Evolutionary conservation across 140 eudicot genomes (phyloP).

Genomic region (Eryngium alpinum): DNA sequence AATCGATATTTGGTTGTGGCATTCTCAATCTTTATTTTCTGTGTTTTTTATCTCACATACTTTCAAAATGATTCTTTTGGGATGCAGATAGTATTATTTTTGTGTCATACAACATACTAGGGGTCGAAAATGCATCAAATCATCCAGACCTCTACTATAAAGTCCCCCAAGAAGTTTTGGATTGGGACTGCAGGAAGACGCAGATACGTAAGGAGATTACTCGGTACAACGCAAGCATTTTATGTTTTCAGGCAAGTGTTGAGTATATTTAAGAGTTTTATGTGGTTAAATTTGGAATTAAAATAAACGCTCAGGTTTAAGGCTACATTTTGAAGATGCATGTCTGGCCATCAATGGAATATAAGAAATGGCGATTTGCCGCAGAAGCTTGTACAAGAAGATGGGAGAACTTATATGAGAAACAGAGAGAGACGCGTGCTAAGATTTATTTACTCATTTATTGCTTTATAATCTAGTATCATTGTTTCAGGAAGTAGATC

Average conservation of each 20-base stretch:
- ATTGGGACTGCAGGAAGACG: slow-evolving; percentile 58
- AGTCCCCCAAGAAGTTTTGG: slow-evolving; percentile 42
- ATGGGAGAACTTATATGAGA: background rate
- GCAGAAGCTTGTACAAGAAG: background rate
- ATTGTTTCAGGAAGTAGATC: slow-evolving; percentile 74
- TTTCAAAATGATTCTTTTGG: background rate
- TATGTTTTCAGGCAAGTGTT: slow-evolving; percentile 79
- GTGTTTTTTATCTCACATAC: background rate
- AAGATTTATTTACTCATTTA: background rate
- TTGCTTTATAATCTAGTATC: slow-evolving; percentile 11
- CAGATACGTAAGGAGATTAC: slow-evolving; percentile 47
- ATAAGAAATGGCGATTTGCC: background rate
- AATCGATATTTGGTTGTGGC: background rate
- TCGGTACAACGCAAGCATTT: slow-evolving; percentile 49
- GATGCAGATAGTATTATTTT: slow-evolving; percentile 66
- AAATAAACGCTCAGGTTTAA: background rate
- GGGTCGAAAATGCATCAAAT: slow-evolving; percentile 75
- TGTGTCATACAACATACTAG: slow-evolving; percentile 80
- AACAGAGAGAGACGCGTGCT: background rate
- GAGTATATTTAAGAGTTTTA: background rate
- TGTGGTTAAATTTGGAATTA: background rate
- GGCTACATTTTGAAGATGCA: background rate
- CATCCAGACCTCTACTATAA: slow-evolving; percentile 63
- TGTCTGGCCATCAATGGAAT: background rate
- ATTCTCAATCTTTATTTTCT: background rate